Evolutionary conservation across 75 land plant species (phyloP), one percentile per base, ranked within the genome.

Genomic region (Selaginella tamariscina): DNA sequence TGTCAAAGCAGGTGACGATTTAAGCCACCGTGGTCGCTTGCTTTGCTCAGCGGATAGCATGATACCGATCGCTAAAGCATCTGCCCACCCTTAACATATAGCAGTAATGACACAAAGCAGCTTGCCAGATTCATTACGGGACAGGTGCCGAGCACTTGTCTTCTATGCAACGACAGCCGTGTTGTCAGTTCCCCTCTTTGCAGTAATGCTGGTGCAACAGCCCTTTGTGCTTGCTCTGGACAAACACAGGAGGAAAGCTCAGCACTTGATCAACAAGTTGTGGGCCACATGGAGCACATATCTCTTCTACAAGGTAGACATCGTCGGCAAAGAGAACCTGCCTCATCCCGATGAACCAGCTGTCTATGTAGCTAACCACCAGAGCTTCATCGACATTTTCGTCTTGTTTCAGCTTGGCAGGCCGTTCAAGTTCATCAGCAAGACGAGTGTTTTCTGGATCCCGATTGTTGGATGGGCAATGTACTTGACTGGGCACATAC

Each of bases 381-480:
- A 90, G 70, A 95, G 99, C 56, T 95, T 87, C 73, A 67, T 95
- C 66, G 99, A 95, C 70, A 91, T 82, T 55, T 95, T 82, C 56
- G 81, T 88, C 8, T 76, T 95, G 60, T 79, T 95, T 66, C 85
- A 82, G 55, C 83, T 94, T 32, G 87, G 88, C 8, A 79, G 89
- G 62, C 81, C 79, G 73, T 95, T 95, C 72, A 95, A 90, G 62
- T 95, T 95, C 79, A 95, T 95, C 21, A 95, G 99, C 84, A 95
- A 95, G 82, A 87, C 82, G 24, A 68, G 82, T 57, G 83, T 85
- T 65, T 95, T 95, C 57, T 65, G 89, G 28, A 79, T 83, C 69
- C 99, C 99, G 2, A 71, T 95, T 32, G 78, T 87, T 70, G 99
- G 99, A 5, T 95, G 99, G 99, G 83, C 99, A 0, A 95, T 95